Base-by-base conservation (phyloP, 176 grass and related monocot species). In the Bonia amplexicaulis region DNA sequence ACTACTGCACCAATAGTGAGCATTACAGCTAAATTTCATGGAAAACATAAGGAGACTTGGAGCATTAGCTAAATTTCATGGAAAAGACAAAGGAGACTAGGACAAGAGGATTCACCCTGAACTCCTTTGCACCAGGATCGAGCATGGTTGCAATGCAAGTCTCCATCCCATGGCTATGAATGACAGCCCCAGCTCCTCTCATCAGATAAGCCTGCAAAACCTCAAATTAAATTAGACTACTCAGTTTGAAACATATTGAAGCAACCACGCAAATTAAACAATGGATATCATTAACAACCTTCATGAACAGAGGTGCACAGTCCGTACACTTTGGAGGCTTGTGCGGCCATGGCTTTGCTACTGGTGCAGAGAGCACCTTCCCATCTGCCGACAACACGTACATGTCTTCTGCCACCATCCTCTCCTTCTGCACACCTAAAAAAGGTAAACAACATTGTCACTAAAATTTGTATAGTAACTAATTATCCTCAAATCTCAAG, bases 81-180 rank as follows among this genome's bases (percentile, higher is more conserved):
- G 10, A 9, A 62, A 29, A 60, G 9, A 42, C 29, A 73, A 76
- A 75, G 6, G 46, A 55, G 2, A 79, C 37, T 57, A 84, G 66
- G 55, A 64, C 46, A n/a, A 37, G 60, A 74, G 27, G 78, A 42
- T 70, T 91, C 84, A 98, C 96, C 85, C 82, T 91, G 80, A 98
- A 95, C 85, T 98, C 96, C 86, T 98, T 98, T 66, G 89, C 82
- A 70, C 74, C 82, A 82, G 96, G 96, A 85, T 90, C 75, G 19
- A 98, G 80, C 96, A 98, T 98, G 11, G 96, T 92, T 42, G 89
- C 91, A 12, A 98, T 82, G 85, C 96, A 98, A 73, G 93, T 90
- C 79, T 95, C 96, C 85, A 98, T 98, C 26, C 96, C 96, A 89
- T 98, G 96, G 68, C 96, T 98, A 77, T 98, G 96, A 88, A 98